These are phyloP conservation scores for Aquilaria yunnanensis DNA, from an alignment of 345 rosid genomes.

Conservation along the genomic window DNA sequence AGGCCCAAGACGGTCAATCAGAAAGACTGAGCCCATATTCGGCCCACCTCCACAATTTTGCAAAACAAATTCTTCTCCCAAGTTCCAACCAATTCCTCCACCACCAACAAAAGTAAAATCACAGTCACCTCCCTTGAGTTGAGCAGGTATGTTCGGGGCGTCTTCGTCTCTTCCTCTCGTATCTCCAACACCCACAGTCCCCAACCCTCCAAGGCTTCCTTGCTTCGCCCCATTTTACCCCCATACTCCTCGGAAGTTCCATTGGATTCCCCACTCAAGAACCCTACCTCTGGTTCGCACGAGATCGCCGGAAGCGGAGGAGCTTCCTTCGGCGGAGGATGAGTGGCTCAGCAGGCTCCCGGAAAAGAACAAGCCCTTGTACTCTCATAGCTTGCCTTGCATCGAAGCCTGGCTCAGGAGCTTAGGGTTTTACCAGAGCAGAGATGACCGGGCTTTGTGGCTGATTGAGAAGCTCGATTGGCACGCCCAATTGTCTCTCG, in stretches of 20 bases:
- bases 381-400: slow-evolving; percentile 90
- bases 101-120: neutral
- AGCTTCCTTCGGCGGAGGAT: slow-evolving; percentile 45
- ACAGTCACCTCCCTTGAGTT: too few relatives aligned
- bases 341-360: slow-evolving; percentile 82
- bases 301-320: slow-evolving; percentile 60
- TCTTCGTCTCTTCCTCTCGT: neutral
- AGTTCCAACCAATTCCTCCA: too few relatives aligned
- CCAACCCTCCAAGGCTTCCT: slow-evolving; percentile 17
- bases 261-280: slow-evolving; percentile 9
- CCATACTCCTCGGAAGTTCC: slow-evolving; percentile 1
- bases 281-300: slow-evolving; percentile 23
- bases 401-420: slow-evolving; percentile 81
- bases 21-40: too few relatives aligned
- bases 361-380: slow-evolving; percentile 76
- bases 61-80: too few relatives aligned
- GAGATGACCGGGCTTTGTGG: slow-evolving; percentile 80
- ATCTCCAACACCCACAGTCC: slow-evolving; percentile 1
- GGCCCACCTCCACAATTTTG: too few relatives aligned
- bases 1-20: neutral
- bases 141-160: too few relatives aligned
- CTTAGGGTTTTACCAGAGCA: slow-evolving; percentile 69
- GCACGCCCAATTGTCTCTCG: slow-evolving; percentile 87
- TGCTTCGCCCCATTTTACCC: slow-evolving; percentile 16
- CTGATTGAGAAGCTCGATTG: slow-evolving; percentile 70